Conservation (phyloP, 805 yeast species). For the Priceomyces melissophilus region DNA sequence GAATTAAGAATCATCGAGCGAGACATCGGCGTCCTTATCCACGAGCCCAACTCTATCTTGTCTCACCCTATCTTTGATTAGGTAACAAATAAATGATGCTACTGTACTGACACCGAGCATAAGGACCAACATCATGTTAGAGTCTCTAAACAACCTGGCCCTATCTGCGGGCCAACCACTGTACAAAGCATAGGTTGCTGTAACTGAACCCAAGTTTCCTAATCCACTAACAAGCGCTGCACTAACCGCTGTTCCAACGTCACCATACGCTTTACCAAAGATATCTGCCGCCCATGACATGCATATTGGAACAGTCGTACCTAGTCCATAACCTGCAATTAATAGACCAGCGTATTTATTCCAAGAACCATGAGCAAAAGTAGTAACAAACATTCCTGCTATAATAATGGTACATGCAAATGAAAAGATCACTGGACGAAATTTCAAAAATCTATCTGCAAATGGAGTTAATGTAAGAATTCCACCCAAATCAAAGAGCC, state of each 20-base stretch:
- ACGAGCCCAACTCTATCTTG: conserved; percentile 6
- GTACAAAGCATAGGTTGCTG: conserved; percentile 82
- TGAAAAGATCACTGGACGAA: conserved; percentile 61
- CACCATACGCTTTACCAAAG: conserved; percentile 68
- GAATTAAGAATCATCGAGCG: no score
- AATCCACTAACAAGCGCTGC: conserved; percentile 82
- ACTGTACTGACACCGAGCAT: conserved; percentile 74
- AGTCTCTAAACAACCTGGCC: conserved; percentile 55
- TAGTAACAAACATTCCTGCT: conserved; percentile 69
- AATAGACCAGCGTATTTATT: conserved; percentile 74
- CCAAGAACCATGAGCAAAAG: conserved; percentile 75
- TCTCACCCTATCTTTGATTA: conserved; percentile 30
- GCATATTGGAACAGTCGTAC: conserved; percentile 85
- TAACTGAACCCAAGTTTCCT: conserved; percentile 78
- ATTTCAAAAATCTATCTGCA: conserved; percentile 63
- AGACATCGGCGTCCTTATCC: not conserved
- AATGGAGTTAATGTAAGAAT: conserved; percentile 74
- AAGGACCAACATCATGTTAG: conserved; percentile 80
- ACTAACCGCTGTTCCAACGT: conserved; percentile 79
- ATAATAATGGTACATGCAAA: conserved; percentile 65
- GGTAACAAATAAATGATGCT: conserved; percentile 31
- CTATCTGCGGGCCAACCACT: conserved; percentile 83
- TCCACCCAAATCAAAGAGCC: conserved; percentile 81
- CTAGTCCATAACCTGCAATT: conserved; percentile 82
- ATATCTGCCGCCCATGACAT: conserved; percentile 84